These are phyloP conservation scores for Debaryomyces fabryi DNA, from an alignment of 1,139 yeast genomes.

Conservation along the genomic window DNA sequence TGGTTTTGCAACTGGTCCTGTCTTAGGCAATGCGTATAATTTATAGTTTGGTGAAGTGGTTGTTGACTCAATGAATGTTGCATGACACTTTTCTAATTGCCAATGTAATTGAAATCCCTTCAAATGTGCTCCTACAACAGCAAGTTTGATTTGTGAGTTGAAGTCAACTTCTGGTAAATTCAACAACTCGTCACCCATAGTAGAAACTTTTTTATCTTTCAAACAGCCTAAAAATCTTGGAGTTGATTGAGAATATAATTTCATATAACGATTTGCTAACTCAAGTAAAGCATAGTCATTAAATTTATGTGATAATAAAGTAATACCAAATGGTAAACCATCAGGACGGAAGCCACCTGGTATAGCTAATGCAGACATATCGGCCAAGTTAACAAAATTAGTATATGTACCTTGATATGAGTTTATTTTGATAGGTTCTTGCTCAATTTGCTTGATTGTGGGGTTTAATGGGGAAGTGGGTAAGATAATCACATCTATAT, in stretches of 20 bases:
- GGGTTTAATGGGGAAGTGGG: conserved; percentile 97
- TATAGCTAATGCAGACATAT: conserved; percentile 85
- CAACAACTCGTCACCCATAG: conserved; percentile 35
- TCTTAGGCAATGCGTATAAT: conserved; percentile 79
- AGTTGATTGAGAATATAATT: conserved; percentile 26
- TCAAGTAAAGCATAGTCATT: conserved; percentile 88
- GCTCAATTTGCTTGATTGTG: conserved; percentile 65
- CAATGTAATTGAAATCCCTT: conserved; percentile 88
- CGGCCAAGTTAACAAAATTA: conserved; percentile 92
- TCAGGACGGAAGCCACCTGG: conserved; percentile 87
- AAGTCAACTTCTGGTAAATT: conserved; percentile 40
- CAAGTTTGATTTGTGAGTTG: conserved; percentile 52
- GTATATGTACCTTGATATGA: conserved; percentile 96
- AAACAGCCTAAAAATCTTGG: conserved; percentile 43
- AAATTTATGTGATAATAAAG: conserved; percentile 77
- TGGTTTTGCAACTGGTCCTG: conserved; percentile 84
- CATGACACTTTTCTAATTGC: conserved; percentile 88
- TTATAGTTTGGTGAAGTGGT: conserved; percentile 73
- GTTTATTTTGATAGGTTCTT: conserved; percentile 82
- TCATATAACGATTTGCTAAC: conserved; percentile 72
- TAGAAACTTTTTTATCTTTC: conserved; percentile 40
- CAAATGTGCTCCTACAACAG: conserved; percentile 96
- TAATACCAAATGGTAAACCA: conserved; percentile 89
- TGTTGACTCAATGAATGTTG: conserved; percentile 67
- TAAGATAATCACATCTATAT: conserved; percentile 74